These are phyloP conservation scores for Zygosaccharomyces pseudobailii DNA, from an alignment of 1,139 yeast genomes.

Conservation along the genomic window DNA sequence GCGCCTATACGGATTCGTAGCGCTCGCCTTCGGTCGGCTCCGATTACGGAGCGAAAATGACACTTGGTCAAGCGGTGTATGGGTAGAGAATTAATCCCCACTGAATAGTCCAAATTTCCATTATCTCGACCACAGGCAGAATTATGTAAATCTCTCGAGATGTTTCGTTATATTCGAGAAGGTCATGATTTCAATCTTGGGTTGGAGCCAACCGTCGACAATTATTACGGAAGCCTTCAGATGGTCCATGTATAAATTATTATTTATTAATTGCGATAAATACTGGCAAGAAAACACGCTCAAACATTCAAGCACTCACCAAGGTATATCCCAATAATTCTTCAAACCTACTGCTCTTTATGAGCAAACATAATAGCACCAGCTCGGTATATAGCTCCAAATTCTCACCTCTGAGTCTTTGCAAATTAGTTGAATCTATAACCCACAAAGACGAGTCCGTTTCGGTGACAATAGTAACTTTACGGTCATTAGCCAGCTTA, in stretches of 20 bases:
- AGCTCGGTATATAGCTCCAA: conserved; percentile 62
- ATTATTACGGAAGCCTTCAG: too few relatives aligned
- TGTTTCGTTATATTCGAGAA: too few relatives aligned
- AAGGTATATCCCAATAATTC: conserved; percentile 65
- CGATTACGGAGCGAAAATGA: background rate
- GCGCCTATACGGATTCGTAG: background rate
- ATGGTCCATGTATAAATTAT: background rate
- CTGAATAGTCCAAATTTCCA: background rate
- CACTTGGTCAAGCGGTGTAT: too few relatives aligned
- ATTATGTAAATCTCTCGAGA: background rate
- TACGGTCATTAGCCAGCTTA: conserved; percentile 18
- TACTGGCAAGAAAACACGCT: too few relatives aligned
- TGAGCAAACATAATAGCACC: conserved; percentile 55
- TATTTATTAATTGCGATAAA: background rate
- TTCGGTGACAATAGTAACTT: conserved; percentile 37
- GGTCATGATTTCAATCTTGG: too few relatives aligned
- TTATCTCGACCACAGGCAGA: background rate
- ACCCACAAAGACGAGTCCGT: conserved; percentile 71
- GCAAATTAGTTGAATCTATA: conserved; percentile 46
- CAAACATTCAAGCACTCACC: conserved; percentile 39
- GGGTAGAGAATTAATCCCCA: too few relatives aligned
- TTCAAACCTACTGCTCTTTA: conserved; percentile 70
- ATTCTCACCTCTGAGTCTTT: conserved; percentile 39
- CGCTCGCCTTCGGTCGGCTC: background rate
- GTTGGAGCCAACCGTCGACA: too few relatives aligned